Base-by-base conservation (phyloP, 179 eudicot species). In the Patellifolia procumbens region DNA sequence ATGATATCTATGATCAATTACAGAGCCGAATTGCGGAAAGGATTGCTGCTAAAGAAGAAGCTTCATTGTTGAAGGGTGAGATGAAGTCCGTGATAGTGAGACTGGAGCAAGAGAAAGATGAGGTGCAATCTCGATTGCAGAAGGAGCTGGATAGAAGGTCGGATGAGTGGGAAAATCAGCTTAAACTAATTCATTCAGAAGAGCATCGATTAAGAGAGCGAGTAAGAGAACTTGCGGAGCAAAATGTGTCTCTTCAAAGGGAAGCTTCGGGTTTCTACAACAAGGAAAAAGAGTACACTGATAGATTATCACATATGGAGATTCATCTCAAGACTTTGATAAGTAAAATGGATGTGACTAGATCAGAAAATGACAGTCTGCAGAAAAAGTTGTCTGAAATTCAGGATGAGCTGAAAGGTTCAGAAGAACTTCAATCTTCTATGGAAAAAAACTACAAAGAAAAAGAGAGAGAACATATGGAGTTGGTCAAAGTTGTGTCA, bases 221-320 rank as follows among this genome's bases (percentile, higher is more conserved):
- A 78, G 85, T 88, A 29, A 86, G 89, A 80, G 91, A 91, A 78
- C 86, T 92, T 58, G 89, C 93, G 16, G 96, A 92, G 82, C 88
- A 87, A 51, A 92, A 92, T 74, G 93, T 85, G 67, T 81, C 87
- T 26, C 93, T 92, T 71, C 93, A 92, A 85, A 91, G 85, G 67
- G 96, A 91, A 51, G 77, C 88, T 7, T 86, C 92, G 56, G 81
- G 79, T 13, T 85, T 79, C 68, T 78, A 85, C 48, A 85, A 87
- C 68, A 88, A 83, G 76, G 91, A 91, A 78, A 69, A 59, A 68
- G 96, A 81, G 31, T 82, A 65, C 37, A 85, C 55, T 51, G 79
- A 76, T 74, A 85, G 52, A 70, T 16, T 89, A 66, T 59, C 89
- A 19, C 62, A 73, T 34, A 76, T 87, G 61, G 93, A 88, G 76